phyloP scores from a whole-genome alignment of 371 early-diverging fungal species.

The Rhizopus delemar region DNA sequence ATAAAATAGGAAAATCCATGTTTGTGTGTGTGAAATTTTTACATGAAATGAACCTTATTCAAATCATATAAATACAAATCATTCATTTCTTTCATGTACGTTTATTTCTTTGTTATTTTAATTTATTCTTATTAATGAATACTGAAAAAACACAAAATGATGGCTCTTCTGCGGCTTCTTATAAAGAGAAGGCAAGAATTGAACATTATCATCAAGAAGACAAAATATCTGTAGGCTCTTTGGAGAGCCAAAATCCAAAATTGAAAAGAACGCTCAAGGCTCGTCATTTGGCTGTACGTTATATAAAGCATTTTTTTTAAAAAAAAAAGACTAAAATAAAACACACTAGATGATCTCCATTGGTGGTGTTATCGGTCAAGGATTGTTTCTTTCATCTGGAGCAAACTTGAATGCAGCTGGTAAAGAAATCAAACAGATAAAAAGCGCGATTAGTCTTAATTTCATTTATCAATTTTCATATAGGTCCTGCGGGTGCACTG shows the following conservation, averaged over 20 bases:
- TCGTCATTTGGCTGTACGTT: conserved; percentile 46
- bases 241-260: conserved; percentile 26
- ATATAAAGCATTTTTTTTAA: too few species aligned
- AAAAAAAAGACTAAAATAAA: too few species aligned
- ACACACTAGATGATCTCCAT: conserved; percentile 59
- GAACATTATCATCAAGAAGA: conserved; percentile 4
- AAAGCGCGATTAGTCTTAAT: too few species aligned
- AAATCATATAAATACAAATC: too few species aligned
- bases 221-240: conserved; percentile 8
- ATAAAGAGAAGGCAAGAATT: conserved; percentile 15
- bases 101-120: too few species aligned
- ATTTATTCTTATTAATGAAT: conserved; percentile 4
- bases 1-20: too few species aligned
- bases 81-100: too few species aligned
- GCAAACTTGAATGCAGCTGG: conserved; percentile 72
- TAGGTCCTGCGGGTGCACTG: conserved; percentile 79
- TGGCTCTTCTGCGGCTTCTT: not conserved
- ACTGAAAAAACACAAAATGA: conserved; percentile 12
- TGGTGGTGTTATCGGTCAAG: conserved; percentile 84
- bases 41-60: too few species aligned
- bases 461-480: not conserved
- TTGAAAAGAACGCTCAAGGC: conserved; percentile 41
- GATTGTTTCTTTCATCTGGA: conserved; percentile 87
- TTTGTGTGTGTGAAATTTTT: too few species aligned
- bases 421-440: conserved; percentile 6